Conservation (phyloP, 139 green algal species). For the Chlamydomonas schloesseri region DNA sequence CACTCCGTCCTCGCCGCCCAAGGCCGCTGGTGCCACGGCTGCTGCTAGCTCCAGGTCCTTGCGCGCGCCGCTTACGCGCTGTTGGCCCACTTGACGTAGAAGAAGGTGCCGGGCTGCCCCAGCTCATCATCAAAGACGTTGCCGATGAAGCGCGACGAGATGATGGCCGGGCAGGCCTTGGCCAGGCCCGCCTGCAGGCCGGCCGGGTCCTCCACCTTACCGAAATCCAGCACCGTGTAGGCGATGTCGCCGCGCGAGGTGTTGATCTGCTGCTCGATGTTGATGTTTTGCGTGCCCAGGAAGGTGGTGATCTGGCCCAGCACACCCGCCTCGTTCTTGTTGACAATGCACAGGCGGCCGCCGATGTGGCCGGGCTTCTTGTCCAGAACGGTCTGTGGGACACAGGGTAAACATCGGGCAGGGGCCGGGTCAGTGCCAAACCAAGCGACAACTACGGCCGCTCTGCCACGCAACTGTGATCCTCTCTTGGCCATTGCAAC, state of each 20-base stretch:
- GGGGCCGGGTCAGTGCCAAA: neutral
- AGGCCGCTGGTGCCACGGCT: too few relatives aligned
- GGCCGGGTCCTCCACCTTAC: slow-evolving; percentile 52
- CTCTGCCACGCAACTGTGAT: too few relatives aligned
- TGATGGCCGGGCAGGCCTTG: slow-evolving; percentile 51
- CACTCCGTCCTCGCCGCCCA: too few relatives aligned
- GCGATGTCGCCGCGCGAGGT: slow-evolving; percentile 62
- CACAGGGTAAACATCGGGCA: neutral
- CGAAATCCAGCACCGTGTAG: slow-evolving; percentile 71
- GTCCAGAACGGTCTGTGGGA: slow-evolving; percentile 46
- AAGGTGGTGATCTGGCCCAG: slow-evolving; percentile 72
- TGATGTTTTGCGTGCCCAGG: slow-evolving; percentile 54
- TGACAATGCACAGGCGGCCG: slow-evolving; percentile 65
- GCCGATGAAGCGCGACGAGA: slow-evolving; percentile 67
- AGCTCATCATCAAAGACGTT: slow-evolving; percentile 63
- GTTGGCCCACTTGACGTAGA: slow-evolving; percentile 58
- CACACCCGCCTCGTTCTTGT: slow-evolving; percentile 66
- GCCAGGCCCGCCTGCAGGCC: slow-evolving; percentile 50
- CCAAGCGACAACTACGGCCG: too few relatives aligned
- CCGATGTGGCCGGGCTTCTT: slow-evolving; percentile 53
- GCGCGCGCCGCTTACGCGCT: neutral
- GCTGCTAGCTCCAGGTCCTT: too few relatives aligned
- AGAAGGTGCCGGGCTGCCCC: slow-evolving; percentile 64
- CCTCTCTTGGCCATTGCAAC: neutral
- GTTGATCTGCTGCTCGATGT: slow-evolving; percentile 75